Evolutionary conservation across 2,329 filamentous ascomycete genomes (phyloP).

Genomic region (Epichloe typhina): DNA sequence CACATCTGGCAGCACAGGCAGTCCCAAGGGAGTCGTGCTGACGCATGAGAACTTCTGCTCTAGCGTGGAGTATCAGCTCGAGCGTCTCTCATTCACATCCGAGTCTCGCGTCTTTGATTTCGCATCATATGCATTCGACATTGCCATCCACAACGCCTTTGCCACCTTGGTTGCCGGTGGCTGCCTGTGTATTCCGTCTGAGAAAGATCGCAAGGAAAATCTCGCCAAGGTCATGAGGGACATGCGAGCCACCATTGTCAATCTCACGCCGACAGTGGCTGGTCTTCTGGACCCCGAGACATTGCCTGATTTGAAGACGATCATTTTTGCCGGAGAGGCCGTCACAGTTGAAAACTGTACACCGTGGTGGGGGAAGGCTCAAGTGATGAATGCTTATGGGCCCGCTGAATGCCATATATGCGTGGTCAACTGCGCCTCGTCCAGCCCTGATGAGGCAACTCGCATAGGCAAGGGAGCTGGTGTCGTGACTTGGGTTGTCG

Average conservation of each 20-base stretch:
- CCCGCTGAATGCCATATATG: neutral
- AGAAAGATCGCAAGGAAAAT: neutral
- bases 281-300: neutral
- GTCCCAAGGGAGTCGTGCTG: neutral
- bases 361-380: neutral
- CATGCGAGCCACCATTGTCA: neutral
- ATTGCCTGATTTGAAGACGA: neutral
- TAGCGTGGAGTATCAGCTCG: constrained; percentile 15
- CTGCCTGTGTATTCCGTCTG: constrained; percentile 6
- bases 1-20: neutral
- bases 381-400: neutral
- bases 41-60: neutral
- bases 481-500: neutral
- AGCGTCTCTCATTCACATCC: constrained; percentile 11
- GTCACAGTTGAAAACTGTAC: neutral
- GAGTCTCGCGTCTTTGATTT: constrained; percentile 19
- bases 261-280: constrained; percentile 1
- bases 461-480: neutral
- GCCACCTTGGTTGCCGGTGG: constrained; percentile 4
- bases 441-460: constrained; percentile 24
- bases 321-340: constrained; percentile 1
- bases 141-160: constrained; percentile 2
- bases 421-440: constrained; percentile 5
- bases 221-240: neutral
- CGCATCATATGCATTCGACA: constrained; percentile 6